Evolutionary conservation across 257 asterid genomes (phyloP), one percentile per base, ranked within the genome.

Genomic region (Scutellaria galericulata): DNA sequence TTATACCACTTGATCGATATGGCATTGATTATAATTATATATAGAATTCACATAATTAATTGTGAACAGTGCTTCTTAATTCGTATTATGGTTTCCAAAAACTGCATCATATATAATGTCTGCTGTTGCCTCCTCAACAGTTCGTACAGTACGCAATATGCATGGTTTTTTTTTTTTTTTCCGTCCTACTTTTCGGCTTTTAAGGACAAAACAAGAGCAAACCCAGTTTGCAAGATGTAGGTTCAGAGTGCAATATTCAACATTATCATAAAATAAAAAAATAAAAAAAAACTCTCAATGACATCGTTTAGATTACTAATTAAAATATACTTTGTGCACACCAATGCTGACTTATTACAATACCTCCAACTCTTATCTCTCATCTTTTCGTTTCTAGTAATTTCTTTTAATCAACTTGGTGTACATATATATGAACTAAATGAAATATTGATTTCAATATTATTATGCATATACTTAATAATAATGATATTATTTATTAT

Each of bases 171-270:
- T 44, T 3, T 55, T 45, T 7, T 69, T 52, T 53, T 52, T 53
- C 45, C 11, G 53, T 52, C 75, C 75, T 59, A 59, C 7, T 24
- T 58, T 61, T 78, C 63, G 24, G 82, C 73, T 67, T 71, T 77
- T 72, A 50, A 66, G 79, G 82, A 42, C 66, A 37, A 52, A 50
- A 57, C 47, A 77, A 58, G 60, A 66, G 31, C 63, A 70, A 54
- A 35, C 67, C 72, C 75, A 68, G 61, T 51, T 44, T 68, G 75
- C 70, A 60, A 24, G 27, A 24, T 24, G 27, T 24, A 24, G 27
- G 27, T 24, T 24, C 27, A 24, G 27, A 24, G 27, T 24, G 1
- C 27, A 24, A 24, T 24, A 24, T 24, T 24, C 27, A 24, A 24
- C 27, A 1, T 24, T 24, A 24, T 24, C 27, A 24, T 24, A 24